Evolutionary conservation across 2,329 filamentous ascomycete species (phyloP), one percentile per base, ranked within the genome.

Genomic region (Calonectria crousiana): DNA sequence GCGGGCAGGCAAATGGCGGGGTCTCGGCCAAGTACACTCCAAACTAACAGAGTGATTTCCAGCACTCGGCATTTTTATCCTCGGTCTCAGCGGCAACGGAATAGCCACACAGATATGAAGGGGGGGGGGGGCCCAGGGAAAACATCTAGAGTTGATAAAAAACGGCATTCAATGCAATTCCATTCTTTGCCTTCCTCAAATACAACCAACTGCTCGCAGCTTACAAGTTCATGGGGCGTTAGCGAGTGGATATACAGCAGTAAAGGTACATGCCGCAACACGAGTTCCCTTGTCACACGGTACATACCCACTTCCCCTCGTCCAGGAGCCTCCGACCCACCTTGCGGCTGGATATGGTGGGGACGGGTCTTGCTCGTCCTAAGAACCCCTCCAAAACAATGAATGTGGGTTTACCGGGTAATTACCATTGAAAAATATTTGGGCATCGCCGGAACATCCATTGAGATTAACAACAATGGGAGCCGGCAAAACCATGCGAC

Each of bases 291-390:
- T 26, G 51, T 44, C 34, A 38, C 38, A 41, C 56, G 34, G 53
- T 36, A 34, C 23, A 58, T 49, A 66, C 34, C 78, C 78, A 79
- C 76, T 79, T 80, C 78, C 78, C 78, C 78, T 80, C 78, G 76
- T 80, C 74, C 49, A 74, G 66, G 44, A 68, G 26, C 53, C 66
- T 49, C 56, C 16, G 72, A 74, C 58, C 75, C 75, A 74, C 75
- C 68, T 72, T 76, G 78, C 76, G 74, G 78, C 75, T 79, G 76
- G 78, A 58, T n/a, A 68, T 70, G 72, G 76, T 64, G 72, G 56
- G 51, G 34, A 60, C n/a, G 52, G 32, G 64, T 68, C 71, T 30
- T 56, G 26, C 49, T 56, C 20, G 13, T 58, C 20, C 64, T 65
- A 30, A 53, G 67, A 65, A 41, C 72, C 69, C 49, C 49, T 67